Evolutionary conservation across 1,284 basidiomycete species (phyloP).

Genomic region (Ustilago loliicola): DNA sequence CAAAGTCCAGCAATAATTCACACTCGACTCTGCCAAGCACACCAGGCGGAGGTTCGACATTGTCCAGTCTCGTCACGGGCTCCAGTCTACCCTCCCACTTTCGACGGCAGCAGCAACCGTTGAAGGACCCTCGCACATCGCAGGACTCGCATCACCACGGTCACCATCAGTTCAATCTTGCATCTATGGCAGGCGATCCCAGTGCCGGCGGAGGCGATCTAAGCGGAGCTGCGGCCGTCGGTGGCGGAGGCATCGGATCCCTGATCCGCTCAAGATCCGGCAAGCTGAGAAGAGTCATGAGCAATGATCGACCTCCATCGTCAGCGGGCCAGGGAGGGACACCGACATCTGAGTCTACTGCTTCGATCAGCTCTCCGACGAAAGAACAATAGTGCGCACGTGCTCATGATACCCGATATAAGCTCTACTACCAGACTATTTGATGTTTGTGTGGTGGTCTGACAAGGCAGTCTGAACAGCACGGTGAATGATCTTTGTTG

Average conservation of each 20-base stretch:
- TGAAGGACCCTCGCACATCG: conserved; percentile 7
- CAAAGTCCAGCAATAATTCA: conserved; percentile 2
- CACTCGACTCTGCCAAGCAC: not conserved
- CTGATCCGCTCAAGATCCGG: conserved; percentile 28
- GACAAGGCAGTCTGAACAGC: no score
- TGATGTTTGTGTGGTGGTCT: no score
- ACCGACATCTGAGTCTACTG: not conserved
- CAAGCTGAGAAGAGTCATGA: conserved; percentile 7
- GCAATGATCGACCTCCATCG: conserved; percentile 8
- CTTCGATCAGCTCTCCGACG: not conserved
- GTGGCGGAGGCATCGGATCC: not conserved
- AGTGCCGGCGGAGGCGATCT: not conserved
- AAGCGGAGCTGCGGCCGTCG: no score
- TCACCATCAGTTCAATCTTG: conserved; percentile 41
- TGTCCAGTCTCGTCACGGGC: conserved; percentile 6
- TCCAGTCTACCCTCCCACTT: conserved; percentile 25
- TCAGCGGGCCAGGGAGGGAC: not conserved
- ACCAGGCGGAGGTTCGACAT: not conserved
- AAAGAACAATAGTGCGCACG: not conserved
- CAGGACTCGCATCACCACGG: conserved; percentile 33
- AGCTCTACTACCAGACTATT: no score
- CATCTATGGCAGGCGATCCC: not conserved
- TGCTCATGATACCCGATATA: no score
- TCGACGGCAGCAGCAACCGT: conserved; percentile 5
- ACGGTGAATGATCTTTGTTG: no score